These are phyloP conservation scores for Austroboletus eburneus DNA, from an alignment of 768 basidiomycete species.

Conservation along the genomic window DNA sequence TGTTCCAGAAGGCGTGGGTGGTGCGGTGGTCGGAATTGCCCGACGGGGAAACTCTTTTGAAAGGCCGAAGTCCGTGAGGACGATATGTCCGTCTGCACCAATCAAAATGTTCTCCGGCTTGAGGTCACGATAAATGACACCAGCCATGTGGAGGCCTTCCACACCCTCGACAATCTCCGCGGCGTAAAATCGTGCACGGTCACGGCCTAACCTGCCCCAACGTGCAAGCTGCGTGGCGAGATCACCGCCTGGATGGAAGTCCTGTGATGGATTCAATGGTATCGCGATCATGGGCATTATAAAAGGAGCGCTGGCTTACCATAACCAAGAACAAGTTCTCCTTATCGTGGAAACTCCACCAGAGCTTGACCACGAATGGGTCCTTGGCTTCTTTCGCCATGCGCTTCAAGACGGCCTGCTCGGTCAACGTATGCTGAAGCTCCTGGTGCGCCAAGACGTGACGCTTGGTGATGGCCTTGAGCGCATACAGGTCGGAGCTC, in stretches of 20 bases:
- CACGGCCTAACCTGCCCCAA: constrained; percentile 90
- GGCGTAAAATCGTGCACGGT: constrained; percentile 94
- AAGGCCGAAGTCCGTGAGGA: constrained; percentile 94
- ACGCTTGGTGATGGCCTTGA: constrained; percentile 97
- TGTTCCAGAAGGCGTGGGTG: constrained; percentile 54
- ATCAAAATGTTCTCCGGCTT: constrained; percentile 98
- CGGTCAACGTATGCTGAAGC: constrained; percentile 92
- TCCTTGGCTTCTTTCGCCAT: constrained; percentile 88
- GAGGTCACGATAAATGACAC: constrained; percentile 96
- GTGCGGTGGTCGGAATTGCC: constrained; percentile 40
- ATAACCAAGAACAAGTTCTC: constrained; percentile 97
- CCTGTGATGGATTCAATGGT: constrained; percentile 39
- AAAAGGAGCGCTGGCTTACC: constrained; percentile 41
- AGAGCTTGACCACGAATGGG: constrained; percentile 93
- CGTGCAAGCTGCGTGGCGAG: constrained; percentile 95
- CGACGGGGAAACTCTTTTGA: constrained; percentile 85
- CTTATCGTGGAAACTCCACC: constrained; percentile 98
- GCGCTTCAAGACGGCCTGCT: constrained; percentile 90
- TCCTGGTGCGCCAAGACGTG: constrained; percentile 97
- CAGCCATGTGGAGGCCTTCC: constrained; percentile 88
- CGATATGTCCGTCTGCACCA: constrained; percentile 90
- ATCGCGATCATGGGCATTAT: constrained; percentile 6
- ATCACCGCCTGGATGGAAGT: constrained; percentile 95
- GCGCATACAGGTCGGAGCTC: constrained; percentile 72
- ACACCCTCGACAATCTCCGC: constrained; percentile 97